Base-by-base conservation (phyloP, 768 basidiomycete species). In the Hydnomerulius pinastri region DNA sequence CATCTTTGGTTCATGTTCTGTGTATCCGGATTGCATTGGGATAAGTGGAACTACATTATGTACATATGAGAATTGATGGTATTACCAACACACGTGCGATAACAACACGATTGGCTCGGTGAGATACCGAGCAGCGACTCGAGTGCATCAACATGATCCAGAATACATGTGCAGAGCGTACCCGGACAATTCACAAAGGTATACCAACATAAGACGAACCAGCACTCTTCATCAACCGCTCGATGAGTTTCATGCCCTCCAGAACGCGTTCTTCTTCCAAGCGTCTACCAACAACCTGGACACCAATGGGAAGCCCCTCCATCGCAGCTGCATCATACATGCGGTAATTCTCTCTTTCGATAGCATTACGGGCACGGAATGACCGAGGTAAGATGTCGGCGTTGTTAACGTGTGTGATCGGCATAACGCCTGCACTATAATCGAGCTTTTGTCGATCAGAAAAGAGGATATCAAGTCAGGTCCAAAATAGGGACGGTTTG, bases 221-320 rank as follows among this genome's bases (percentile, higher is more conserved):
- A 3, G 58, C 59, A 6, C 49, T 48, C 37, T 52, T 60, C 58
- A 68, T 54, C 11, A 66, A 38, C n/a, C 43, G 47, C 25, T 71
- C 63, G 18, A 79, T 65, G 41, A 76, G 49, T 47, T 72, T 68
- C 70, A 79, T 78, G 3, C 75, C 75, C 51, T 71, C 72, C 32
- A 80, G 48, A 2, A 75, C 76, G 20, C 72, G 72, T 61, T 80
- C 79, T 58, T 80, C 79, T 47, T 77, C 72, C 5, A 75, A 61
- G 11, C 75, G 69, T 25, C 64, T 65, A 1, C 76, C 77, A 8
- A 74, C 61, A 36, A 79, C 56, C 56, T 78, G 75, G 20, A 79
- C 61, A 2, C 72, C 71, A 3, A 79, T 62, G 0, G 77, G 77
- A 21, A 78, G 67, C 12, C 76, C 77, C 27, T 73, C 62, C 73